A percentile compares a stretch with the other conserved stretches of the same genome.
phyloP scores from a whole-genome alignment of 306 rosid genomes.

The Cercis canadensis region DNA sequence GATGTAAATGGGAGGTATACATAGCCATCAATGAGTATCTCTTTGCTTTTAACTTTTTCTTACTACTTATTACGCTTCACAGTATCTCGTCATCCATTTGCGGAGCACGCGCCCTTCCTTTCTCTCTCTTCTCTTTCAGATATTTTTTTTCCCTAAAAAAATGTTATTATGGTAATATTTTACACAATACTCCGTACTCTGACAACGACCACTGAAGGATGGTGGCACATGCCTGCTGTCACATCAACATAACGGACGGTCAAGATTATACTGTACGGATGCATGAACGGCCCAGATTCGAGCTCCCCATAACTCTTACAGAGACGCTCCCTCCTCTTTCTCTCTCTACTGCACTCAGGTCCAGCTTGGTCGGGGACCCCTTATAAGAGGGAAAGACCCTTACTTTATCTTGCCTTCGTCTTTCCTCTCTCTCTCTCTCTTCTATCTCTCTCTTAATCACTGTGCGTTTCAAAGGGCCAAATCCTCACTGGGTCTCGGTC shows the following conservation, averaged over 20 bases:
- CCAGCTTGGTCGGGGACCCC: constrained; percentile 74
- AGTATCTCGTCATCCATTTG: constrained; percentile 36
- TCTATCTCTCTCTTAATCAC: constrained; percentile 31
- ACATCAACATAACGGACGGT: constrained; percentile 53
- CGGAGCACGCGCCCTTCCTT: constrained; percentile 17
- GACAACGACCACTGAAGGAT: constrained; percentile 86
- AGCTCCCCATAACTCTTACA: constrained; percentile 32
- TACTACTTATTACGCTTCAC: constrained; percentile 35
- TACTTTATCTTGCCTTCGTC: constrained; percentile 30
- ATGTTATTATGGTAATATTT: constrained; percentile 14
- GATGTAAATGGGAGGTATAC: too few species aligned
- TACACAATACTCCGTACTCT: constrained; percentile 64
- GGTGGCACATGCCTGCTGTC: constrained; percentile 87
- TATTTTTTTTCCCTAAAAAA: not conserved
- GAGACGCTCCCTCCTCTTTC: constrained; percentile 34
- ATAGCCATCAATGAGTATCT: too few species aligned
- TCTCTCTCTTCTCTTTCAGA: not conserved
- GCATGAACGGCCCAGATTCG: constrained; percentile 33
- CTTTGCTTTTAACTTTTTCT: too few species aligned
- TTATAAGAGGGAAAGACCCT: constrained; percentile 51
- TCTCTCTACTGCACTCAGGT: constrained; percentile 49
- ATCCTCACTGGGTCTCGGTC: constrained; percentile 52
- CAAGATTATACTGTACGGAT: constrained; percentile 50
- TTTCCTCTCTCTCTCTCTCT: constrained; percentile 18
- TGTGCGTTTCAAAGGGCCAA: constrained; percentile 47